Base-by-base conservation (phyloP, 257 asterid species). In the Striga asiatica region DNA sequence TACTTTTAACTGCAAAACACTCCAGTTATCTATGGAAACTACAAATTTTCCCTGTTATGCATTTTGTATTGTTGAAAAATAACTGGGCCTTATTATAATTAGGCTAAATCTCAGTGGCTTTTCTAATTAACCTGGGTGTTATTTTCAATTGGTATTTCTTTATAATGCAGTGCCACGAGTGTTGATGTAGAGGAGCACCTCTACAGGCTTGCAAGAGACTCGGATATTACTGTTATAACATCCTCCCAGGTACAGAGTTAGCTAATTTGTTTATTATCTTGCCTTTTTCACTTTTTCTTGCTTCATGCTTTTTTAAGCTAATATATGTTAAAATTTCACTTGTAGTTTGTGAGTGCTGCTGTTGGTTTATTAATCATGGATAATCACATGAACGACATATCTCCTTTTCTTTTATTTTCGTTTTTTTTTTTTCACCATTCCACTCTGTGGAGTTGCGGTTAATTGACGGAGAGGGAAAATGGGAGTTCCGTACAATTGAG, bases 151-250 rank as follows among this genome's bases (percentile, higher is more conserved):
- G n/a, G n/a, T n/a, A n/a, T 53, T 51, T 39, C 43, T 59, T 61
- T 56, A 57, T 27, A 55, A 20, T 27, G 43, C 78, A 92, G 99
- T 68, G 99, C 99, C 18, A 92, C 99, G 1, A 92, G 99, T 72
- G 99, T 92, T 31, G 99, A 92, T 70, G 97, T 92, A 27, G 99
- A 92, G 66, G 95, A 92, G 66, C 93, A 92, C 77, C 97, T 92
- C 49, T 92, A 92, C 69, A 84, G 79, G 51, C 88, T 84, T 47
- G 99, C 99, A 54, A 78, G 73, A 17, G 68, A 76, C 45, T 75
- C 72, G 51, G 99, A 94, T 57, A 92, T 92, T 71, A 88, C 99
- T 1, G 95, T 92, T 65, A 79, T 92, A 65, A 92, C 99, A 56
- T 92, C 99, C 64, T 92, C 99, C 4, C 99, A 92, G 88, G 99